Conservation (phyloP, 805 yeast species). For the Tetrapisispora nanseiensis region DNA sequence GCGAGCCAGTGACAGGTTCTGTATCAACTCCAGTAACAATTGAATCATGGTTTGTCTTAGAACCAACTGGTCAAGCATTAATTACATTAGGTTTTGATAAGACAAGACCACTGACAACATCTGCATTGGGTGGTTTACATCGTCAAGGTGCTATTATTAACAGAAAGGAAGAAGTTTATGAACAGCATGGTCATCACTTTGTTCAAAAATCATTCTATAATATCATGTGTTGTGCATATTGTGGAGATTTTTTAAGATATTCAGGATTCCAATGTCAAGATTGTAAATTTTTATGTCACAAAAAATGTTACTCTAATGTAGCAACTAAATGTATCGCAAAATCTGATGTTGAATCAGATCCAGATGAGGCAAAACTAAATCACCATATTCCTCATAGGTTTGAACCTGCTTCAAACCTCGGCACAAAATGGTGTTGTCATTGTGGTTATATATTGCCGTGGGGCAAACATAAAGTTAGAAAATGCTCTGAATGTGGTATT, state of each 20-base stretch:
- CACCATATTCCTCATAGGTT: constrained; percentile 96
- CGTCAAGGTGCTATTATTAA: constrained; percentile 98
- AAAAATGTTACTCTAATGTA: constrained; percentile 69
- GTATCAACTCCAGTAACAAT: neutral
- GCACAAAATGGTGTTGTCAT: constrained; percentile 99
- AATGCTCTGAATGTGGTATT: constrained; percentile 87
- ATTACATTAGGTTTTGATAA: constrained; percentile 74
- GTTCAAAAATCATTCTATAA: constrained; percentile 91
- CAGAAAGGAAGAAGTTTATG: constrained; percentile 78
- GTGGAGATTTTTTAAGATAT: constrained; percentile 89
- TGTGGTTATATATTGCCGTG: constrained; percentile 95
- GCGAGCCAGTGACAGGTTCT: neutral
- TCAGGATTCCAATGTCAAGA: constrained; percentile 83
- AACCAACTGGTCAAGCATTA: constrained; percentile 87
- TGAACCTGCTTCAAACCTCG: constrained; percentile 82
- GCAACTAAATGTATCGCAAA: constrained; percentile 78
- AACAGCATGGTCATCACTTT: constrained; percentile 95
- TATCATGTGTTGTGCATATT: constrained; percentile 93
- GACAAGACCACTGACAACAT: constrained; percentile 40
- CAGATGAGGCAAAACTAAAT: constrained; percentile 73
- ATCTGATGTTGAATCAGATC: constrained; percentile 56
- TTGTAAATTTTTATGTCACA: constrained; percentile 71
- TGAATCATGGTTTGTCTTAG: constrained; percentile 81
- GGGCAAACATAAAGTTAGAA: constrained; percentile 86
- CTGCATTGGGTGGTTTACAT: constrained; percentile 53